Evolutionary conservation across 257 asterid genomes (phyloP).

Genomic region (Ocimum tenuiflorum): DNA sequence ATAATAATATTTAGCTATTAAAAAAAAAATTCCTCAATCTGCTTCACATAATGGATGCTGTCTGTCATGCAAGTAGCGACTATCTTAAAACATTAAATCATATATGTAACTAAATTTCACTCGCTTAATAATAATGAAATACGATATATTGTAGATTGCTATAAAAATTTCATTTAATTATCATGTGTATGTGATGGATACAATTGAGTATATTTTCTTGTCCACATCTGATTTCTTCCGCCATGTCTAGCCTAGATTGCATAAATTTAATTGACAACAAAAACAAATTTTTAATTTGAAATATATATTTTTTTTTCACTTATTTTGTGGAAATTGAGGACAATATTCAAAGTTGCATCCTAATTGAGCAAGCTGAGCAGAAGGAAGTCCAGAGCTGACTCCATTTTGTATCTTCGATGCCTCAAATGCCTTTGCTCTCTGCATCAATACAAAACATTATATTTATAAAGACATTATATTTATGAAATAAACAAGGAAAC

Average conservation of each 20-base stretch:
- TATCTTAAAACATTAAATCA: not conserved
- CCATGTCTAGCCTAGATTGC: slow-evolving; percentile 11
- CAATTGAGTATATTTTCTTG: slow-evolving; percentile 17
- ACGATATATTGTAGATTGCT: not conserved
- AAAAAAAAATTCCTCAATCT: too few relatives aligned
- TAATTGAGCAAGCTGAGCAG: slow-evolving; percentile 28
- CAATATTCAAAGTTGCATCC: slow-evolving; percentile 23
- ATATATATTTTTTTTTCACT: slow-evolving; percentile 25
- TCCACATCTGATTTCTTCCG: not conserved
- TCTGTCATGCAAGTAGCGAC: not conserved
- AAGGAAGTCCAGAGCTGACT: slow-evolving; percentile 31
- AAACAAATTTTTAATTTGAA: not conserved
- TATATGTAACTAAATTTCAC: too few relatives aligned
- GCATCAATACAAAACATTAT: slow-evolving; percentile 8
- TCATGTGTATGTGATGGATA: slow-evolving; percentile 14
- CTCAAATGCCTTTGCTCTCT: slow-evolving; percentile 61
- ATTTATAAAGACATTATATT: too few relatives aligned
- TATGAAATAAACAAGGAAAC: too few relatives aligned
- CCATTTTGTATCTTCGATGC: slow-evolving; percentile 44
- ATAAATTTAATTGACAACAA: slow-evolving; percentile 23
- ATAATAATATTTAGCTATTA: too few relatives aligned
- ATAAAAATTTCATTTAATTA: not conserved
- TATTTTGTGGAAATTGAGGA: slow-evolving; percentile 26
- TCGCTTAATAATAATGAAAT: too few relatives aligned
- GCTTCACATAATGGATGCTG: not conserved